phyloP scores from a whole-genome alignment of 768 basidiomycete species.

The Boletus tylopilopsis region DNA sequence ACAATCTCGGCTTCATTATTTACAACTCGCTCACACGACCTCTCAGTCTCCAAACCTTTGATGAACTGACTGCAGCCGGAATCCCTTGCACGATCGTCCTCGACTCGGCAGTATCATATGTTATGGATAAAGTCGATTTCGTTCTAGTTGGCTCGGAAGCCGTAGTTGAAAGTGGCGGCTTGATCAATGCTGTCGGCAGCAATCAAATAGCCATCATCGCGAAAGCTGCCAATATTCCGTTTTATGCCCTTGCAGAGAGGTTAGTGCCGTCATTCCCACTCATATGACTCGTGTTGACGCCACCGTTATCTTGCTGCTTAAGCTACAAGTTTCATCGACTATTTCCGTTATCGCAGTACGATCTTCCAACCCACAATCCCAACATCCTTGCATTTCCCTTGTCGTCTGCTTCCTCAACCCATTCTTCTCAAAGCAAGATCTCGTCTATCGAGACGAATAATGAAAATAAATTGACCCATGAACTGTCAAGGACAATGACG shows the following conservation, averaged over 20 bases:
- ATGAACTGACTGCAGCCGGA: constrained; percentile 80
- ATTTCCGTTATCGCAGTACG: constrained; percentile 90
- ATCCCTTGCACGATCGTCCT: constrained; percentile 93
- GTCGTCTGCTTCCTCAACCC: constrained; percentile 17
- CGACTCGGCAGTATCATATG: constrained; percentile 95
- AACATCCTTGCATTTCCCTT: constrained; percentile 69
- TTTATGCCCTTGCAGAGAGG: constrained; percentile 95
- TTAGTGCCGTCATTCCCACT: constrained; percentile 30
- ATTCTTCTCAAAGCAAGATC: background rate
- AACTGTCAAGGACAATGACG: constrained; percentile 48
- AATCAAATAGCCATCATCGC: constrained; percentile 97
- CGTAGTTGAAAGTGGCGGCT: constrained; percentile 93
- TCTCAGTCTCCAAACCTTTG: constrained; percentile 84
- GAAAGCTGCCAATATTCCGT: constrained; percentile 90
- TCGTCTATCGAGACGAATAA: constrained; percentile 2
- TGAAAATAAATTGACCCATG: constrained; percentile 1
- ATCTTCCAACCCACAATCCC: constrained; percentile 79
- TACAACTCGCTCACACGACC: constrained; percentile 2
- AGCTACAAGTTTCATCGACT: constrained; percentile 98
- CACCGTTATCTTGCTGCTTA: constrained; percentile 23
- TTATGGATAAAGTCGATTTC: constrained; percentile 95
- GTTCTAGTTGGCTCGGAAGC: constrained; percentile 97
- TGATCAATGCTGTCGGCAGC: constrained; percentile 91
- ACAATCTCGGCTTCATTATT: background rate
- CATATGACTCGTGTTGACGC: constrained; percentile 16